Base-by-base conservation (phyloP, 805 yeast species). In the Yarrowia hollandica region DNA sequence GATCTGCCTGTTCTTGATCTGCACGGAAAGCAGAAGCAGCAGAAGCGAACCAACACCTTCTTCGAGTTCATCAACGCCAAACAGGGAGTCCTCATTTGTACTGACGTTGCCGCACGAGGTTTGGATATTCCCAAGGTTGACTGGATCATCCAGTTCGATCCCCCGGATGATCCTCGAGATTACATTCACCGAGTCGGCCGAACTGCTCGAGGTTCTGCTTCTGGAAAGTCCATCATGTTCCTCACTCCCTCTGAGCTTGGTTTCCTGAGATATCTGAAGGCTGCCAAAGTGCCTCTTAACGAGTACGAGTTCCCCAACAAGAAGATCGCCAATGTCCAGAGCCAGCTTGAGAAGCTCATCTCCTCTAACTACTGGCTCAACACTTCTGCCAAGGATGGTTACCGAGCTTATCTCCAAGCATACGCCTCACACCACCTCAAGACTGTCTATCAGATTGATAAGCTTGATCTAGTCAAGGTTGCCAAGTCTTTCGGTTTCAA, bases 111-210 rank as follows among this genome's bases (percentile, higher is more conserved):
- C 28, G 99, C 99, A 19, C 85, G 99, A 80, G 99, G 99, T 21
- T 82, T 94, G 65, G 99, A 94, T 77, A 94, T 94, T 66, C 99
- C 99, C 58, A 86, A 95, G 25, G 99, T 94, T 59, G 99, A 95
- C 77, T 94, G 99, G 99, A 94, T 94, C 69, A 87, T 94, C 64
- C 99, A 94, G 78, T 94, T 90, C 70, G 99, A 94, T 73, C 99
- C 99, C 60, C 99, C 99, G 72, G 99, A 94, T 85, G 99, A 94
- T 76, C 99, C 99, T 74, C 85, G 98, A 76, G 98, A 94, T 75
- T 94, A 94, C 73, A 94, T 94, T 66, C 99, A 94, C 77, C 84
- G 99, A 74, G 99, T 94, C 33, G 99, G 99, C 65, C 86, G 99
- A 79, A 94, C 99, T 23, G 99, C 99, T 33, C 86, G 99, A 78